These are phyloP conservation scores for Penicillium sp. DNA, from an alignment of 2,329 filamentous ascomycete species.

Conservation along the genomic window DNA sequence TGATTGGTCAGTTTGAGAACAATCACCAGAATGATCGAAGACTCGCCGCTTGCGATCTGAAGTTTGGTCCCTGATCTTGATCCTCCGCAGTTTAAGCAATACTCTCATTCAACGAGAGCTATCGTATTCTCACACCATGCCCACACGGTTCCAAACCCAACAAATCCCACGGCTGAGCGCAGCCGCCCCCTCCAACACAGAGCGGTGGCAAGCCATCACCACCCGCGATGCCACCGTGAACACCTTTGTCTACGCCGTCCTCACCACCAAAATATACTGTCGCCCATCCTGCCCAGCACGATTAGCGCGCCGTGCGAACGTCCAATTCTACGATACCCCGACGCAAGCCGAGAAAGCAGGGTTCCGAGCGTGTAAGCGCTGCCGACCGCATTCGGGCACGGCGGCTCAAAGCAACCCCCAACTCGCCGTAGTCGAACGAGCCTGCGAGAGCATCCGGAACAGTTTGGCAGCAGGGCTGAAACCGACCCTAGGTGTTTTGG, in stretches of 20 bases:
- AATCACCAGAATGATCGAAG: neutral
- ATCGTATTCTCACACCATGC: neutral
- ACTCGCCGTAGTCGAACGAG: slow-evolving; percentile 30
- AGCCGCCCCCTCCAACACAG: slow-evolving; percentile 26
- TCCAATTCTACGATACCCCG: slow-evolving; percentile 55
- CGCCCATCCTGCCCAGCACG: slow-evolving; percentile 58
- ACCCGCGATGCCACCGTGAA: slow-evolving; percentile 47
- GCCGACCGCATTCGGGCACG: slow-evolving; percentile 43
- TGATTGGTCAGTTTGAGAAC: slow-evolving; percentile 17
- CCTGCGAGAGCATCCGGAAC: slow-evolving; percentile 34
- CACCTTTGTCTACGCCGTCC: slow-evolving; percentile 59
- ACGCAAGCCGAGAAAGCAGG: slow-evolving; percentile 51
- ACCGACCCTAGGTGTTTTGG: slow-evolving; percentile 49
- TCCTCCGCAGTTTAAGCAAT: neutral
- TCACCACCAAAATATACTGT: slow-evolving; percentile 59
- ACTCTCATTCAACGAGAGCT: neutral
- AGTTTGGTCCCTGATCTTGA: neutral
- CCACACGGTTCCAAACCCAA: slow-evolving; percentile 1
- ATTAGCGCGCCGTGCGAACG: slow-evolving; percentile 58
- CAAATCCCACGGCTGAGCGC: slow-evolving; percentile 26
- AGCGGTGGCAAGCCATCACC: slow-evolving; percentile 48
- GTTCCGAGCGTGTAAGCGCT: slow-evolving; percentile 59
- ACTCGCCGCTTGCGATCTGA: no score
- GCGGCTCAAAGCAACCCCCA: slow-evolving; percentile 34
- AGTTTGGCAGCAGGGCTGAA: slow-evolving; percentile 27